phyloP scores from a whole-genome alignment of 192 early-diverging fungal species.

The Nowakowskiella sp. region DNA sequence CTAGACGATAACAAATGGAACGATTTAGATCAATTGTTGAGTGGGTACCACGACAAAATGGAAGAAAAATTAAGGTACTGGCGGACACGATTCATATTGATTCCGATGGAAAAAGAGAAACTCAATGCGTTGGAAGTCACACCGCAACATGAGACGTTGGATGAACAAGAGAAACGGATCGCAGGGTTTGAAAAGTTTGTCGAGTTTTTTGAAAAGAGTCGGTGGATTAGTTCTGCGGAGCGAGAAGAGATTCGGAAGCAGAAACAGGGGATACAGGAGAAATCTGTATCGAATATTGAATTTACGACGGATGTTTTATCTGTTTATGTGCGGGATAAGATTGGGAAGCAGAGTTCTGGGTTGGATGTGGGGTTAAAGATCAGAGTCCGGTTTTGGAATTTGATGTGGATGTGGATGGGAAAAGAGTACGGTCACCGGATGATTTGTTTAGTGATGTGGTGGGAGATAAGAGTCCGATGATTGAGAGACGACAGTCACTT shows the following conservation, averaged over 20 bases:
- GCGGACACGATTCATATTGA: constrained; percentile 82
- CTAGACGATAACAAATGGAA: constrained; percentile 86
- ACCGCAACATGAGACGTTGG: constrained; percentile 53
- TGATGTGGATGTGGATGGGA: neutral
- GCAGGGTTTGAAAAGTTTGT: constrained; percentile 80
- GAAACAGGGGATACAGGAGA: no score
- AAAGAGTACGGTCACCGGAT: neutral
- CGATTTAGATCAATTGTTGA: constrained; percentile 81
- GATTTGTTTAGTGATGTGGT: constrained; percentile 1
- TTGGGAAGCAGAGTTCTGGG: neutral
- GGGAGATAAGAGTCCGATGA: constrained; percentile 33
- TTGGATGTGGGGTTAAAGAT: no score
- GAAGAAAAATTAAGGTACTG: constrained; percentile 75
- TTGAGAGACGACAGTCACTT: no score
- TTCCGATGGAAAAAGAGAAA: constrained; percentile 63
- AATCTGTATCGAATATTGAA: no score
- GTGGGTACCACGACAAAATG: constrained; percentile 75
- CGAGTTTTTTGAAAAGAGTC: constrained; percentile 64
- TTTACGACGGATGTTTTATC: no score
- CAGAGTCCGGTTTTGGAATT: no score
- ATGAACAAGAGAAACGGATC: constrained; percentile 82
- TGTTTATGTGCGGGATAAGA: constrained; percentile 4
- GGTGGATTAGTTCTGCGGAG: constrained; percentile 39
- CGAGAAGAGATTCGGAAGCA: no score
- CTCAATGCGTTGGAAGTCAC: constrained; percentile 40